Conservation (phyloP, 2,329 filamentous ascomycete genomes). For the Trichoderma semiorbis region DNA sequence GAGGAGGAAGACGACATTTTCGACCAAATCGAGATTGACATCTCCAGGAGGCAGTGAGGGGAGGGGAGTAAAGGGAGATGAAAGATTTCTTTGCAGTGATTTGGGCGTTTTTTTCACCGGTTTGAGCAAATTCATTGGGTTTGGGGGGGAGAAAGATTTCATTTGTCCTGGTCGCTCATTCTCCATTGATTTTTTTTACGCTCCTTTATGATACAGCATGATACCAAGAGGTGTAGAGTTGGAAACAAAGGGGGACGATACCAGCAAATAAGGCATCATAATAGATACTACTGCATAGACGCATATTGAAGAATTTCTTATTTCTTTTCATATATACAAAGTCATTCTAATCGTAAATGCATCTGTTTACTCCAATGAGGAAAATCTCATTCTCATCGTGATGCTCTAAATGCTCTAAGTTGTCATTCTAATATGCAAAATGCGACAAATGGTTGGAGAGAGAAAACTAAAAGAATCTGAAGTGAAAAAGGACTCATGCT, state of each 20-base stretch:
- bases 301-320: not conserved
- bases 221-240: constrained; percentile 7
- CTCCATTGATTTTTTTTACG: not conserved
- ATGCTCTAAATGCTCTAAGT: not conserved
- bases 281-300: not conserved
- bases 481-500: not conserved
- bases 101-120: not conserved
- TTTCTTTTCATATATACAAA: not conserved
- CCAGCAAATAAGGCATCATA: not conserved
- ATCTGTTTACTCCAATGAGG: not conserved
- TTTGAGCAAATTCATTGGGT: not conserved
- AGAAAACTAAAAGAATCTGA: not conserved
- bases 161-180: not conserved
- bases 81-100: not conserved
- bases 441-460: not conserved
- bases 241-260: not conserved
- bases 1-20: constrained; percentile 17
- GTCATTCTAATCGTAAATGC: not conserved
- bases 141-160: not conserved
- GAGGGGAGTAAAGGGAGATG: not conserved
- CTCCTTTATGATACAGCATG: constrained; percentile 14
- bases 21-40: constrained; percentile 16
- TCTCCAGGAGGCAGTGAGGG: constrained; percentile 10
- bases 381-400: not conserved
- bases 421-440: not conserved